Base-by-base conservation (phyloP, 225 moss, liverwort and hornwort genomes). In the Climacium dendroides region DNA sequence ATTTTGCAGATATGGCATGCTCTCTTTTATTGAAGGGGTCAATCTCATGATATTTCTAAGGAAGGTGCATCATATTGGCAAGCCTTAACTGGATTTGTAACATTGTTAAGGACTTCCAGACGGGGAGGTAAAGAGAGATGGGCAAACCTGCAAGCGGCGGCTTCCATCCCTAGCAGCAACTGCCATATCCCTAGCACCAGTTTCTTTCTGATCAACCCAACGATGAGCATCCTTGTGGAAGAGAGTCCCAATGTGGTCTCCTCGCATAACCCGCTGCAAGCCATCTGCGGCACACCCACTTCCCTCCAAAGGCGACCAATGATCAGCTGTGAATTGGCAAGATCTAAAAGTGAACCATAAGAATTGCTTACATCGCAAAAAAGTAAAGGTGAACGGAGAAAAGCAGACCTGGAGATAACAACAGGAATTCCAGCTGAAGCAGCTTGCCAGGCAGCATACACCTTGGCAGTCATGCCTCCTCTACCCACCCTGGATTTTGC, bases 381-480 rank as follows among this genome's bases (percentile, higher is more conserved):
- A 53, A 18, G 52, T 71, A 66, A 58, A 89, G 64, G 62, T 48
- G 79, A 54, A 81, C 74, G 74, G 35, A 80, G 60, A 74, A 78
- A 82, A 62, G 82, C 89, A 91, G 83, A 98, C 97, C 97, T 98
- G 45, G 98, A 97, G 32, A 98, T 98, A 32, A 98, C 86, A n/a
- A 97, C 98, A 90, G 98, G 98, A 84, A 98, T 92, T 64, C 98
- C 97, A 50, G 93, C 97, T 77, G 94, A 92, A 63, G 98, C 96
- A 85, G 98, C 98, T 89, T 96, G 95, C 97, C 95, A 97, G 41
- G 98, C 98, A 74, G 98, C 96, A 83, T 88, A 93, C 45, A 98
- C 97, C 82, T 98, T 98, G 39, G 98, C 97, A 71, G 94, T 96
- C 98, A 98, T 97, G 63, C 98, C 98, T 78, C 98, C 98, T 75